Evolutionary conservation across 208 protist genomes (phyloP).

Genomic region (Trypanosoma boissoni): DNA sequence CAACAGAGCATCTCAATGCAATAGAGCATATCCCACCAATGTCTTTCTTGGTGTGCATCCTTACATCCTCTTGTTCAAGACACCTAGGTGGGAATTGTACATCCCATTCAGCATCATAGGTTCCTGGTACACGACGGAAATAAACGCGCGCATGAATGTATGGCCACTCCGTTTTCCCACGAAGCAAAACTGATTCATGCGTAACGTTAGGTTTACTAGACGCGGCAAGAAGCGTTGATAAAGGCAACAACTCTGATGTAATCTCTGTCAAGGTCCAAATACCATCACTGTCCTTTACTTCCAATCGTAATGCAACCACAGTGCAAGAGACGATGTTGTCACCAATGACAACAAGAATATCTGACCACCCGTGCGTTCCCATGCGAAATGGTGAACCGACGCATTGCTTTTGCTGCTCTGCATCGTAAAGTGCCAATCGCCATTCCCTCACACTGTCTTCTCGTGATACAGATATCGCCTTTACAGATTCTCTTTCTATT

Average conservation of each 20-base stretch:
- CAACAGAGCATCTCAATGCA: conserved; percentile 35
- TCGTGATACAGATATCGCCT: not conserved
- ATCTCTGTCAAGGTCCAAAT: conserved; percentile 11
- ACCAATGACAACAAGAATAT: conserved; percentile 9
- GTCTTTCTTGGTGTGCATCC: not conserved
- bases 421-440: conserved; percentile 8
- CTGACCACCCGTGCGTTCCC: conserved; percentile 18
- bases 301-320: conserved; percentile 16
- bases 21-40: conserved; percentile 34
- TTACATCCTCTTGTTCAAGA: not conserved
- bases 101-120: not conserved
- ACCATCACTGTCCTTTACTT: conserved; percentile 1
- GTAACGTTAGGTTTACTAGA: no score
- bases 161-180: not conserved
- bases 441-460: not conserved
- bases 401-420: conserved; percentile 6
- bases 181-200: no score
- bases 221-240: conserved; percentile 8
- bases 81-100: not conserved
- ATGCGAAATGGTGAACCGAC: conserved; percentile 13
- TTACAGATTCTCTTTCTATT: not conserved
- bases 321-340: conserved; percentile 7
- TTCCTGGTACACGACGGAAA: not conserved
- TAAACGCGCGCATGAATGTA: not conserved
- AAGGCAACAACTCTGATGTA: conserved; percentile 2